A percentile compares a stretch with the other conserved stretches of the same genome.
These are phyloP conservation scores for Triadica sebifera DNA, from an alignment of 345 rosid species.

Conservation along the genomic window DNA sequence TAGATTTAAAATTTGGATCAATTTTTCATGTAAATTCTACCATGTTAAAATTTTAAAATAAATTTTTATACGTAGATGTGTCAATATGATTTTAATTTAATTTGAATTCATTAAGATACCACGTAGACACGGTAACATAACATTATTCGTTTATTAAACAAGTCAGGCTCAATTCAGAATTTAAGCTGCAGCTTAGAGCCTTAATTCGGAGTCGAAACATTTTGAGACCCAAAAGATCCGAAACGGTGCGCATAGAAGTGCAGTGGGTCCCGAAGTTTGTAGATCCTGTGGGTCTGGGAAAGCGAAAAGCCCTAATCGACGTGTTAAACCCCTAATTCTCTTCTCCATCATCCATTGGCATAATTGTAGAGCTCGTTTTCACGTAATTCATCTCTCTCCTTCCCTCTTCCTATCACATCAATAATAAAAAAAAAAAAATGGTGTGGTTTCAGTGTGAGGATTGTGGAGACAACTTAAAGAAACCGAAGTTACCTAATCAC, in stretches of 20 bases:
- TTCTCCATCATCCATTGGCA: neutral
- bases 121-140: too few relatives aligned
- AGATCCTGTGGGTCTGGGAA: neutral
- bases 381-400: neutral
- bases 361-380: neutral
- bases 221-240: neutral
- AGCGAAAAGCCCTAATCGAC: neutral
- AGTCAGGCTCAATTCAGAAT: too few relatives aligned
- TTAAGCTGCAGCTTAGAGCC: too few relatives aligned
- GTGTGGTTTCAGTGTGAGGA: slow-evolving; percentile 99
- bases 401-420: too few relatives aligned
- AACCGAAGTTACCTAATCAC: slow-evolving; percentile 81
- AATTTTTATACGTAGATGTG: too few relatives aligned
- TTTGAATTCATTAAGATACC: too few relatives aligned
- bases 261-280: neutral
- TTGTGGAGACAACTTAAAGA: slow-evolving; percentile 89
- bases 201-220: too few relatives aligned
- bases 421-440: slow-evolving; percentile 34
- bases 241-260: neutral
- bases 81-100: too few relatives aligned
- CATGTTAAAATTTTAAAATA: too few relatives aligned
- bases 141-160: too few relatives aligned
- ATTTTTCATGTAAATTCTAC: too few relatives aligned
- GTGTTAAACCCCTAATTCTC: slow-evolving; percentile 7
- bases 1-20: too few relatives aligned